Evolutionary conservation across 306 rosid species (phyloP).

Genomic region (Ormosia emarginata): DNA sequence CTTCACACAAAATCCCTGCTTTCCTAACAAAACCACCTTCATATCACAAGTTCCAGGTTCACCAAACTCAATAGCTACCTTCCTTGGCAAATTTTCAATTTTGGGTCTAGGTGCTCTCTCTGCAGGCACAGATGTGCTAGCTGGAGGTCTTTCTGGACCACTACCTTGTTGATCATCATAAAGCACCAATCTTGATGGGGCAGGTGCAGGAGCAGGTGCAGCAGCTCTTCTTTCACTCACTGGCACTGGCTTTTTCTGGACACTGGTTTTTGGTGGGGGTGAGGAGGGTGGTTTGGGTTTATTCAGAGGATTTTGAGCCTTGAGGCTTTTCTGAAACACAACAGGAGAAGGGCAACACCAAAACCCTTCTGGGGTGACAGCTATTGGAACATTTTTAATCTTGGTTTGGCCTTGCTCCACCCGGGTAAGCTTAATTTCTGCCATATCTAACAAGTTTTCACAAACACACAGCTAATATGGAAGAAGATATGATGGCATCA

Average conservation of each 20-base stretch:
- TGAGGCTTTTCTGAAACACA: conserved; percentile 81
- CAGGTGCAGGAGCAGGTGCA: conserved; percentile 35
- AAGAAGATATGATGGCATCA: conserved; percentile 32
- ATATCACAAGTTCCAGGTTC: conserved; percentile 89
- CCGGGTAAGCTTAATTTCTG: conserved; percentile 68
- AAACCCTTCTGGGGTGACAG: conserved; percentile 97
- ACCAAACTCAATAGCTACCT: conserved; percentile 96
- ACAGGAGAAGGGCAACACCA: conserved; percentile 99
- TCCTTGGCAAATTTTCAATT: conserved; percentile 73
- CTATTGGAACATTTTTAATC: conserved; percentile 92
- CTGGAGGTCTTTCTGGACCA: conserved; percentile 46
- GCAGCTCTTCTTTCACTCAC: conserved; percentile 51
- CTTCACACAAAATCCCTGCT: conserved; percentile 92
- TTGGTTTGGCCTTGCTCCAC: conserved; percentile 77
- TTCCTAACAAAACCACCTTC: conserved; percentile 79
- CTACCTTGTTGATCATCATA: conserved; percentile 52
- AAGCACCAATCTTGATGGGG: conserved; percentile 47
- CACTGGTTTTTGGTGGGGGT: conserved; percentile 50
- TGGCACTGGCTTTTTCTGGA: conserved; percentile 53
- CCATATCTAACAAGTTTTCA: conserved; percentile 51
- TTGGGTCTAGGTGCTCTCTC: conserved; percentile 71
- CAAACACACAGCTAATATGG: neutral
- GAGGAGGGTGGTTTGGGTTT: conserved; percentile 66
- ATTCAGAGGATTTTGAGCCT: conserved; percentile 68
- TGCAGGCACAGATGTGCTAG: conserved; percentile 40